Conservation (phyloP, 495 filamentous ascomycete genomes). For the Penicillium psychrofluorescens region DNA sequence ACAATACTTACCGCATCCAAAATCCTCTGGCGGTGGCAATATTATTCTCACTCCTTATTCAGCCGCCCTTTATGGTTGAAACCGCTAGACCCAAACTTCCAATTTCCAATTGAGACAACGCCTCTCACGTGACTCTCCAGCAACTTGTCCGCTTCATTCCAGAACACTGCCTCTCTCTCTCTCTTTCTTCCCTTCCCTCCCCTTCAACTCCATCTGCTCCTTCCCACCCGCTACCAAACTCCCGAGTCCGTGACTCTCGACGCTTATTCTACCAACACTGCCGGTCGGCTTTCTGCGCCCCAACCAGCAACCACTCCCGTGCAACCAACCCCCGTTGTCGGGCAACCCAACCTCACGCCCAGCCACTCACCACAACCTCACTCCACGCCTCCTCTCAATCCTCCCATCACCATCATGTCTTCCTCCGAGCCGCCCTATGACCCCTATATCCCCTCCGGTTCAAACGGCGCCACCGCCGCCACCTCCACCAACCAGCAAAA, state of each 20-base stretch:
- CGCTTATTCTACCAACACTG: too few relatives aligned
- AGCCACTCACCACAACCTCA: not conserved
- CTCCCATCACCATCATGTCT: conserved; percentile 39
- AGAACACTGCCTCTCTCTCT: conserved; percentile 11
- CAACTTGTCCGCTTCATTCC: conserved; percentile 31
- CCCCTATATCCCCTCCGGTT: conserved; percentile 77
- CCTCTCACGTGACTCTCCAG: too few relatives aligned
- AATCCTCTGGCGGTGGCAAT: too few relatives aligned
- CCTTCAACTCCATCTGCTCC: conserved; percentile 3
- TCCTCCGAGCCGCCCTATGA: conserved; percentile 77
- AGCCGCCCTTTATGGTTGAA: too few relatives aligned
- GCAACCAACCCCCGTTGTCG: conserved; percentile 5
- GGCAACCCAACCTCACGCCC: conserved; percentile 2
- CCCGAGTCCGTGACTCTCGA: not conserved
- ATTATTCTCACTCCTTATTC: too few relatives aligned
- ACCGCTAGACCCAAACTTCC: too few relatives aligned
- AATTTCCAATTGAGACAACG: too few relatives aligned
- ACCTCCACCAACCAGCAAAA: conserved; percentile 46
- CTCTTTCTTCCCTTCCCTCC: conserved; percentile 7
- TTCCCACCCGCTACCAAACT: conserved; percentile 1
- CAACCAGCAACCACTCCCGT: conserved; percentile 16
- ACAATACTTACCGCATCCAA: too few relatives aligned
- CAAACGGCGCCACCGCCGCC: conserved; percentile 38
- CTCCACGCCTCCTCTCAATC: conserved; percentile 8
- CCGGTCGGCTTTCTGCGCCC: conserved; percentile 7